Base-by-base conservation (phyloP, 495 filamentous ascomycete genomes). In the Annulohypoxylon bovei region DNA sequence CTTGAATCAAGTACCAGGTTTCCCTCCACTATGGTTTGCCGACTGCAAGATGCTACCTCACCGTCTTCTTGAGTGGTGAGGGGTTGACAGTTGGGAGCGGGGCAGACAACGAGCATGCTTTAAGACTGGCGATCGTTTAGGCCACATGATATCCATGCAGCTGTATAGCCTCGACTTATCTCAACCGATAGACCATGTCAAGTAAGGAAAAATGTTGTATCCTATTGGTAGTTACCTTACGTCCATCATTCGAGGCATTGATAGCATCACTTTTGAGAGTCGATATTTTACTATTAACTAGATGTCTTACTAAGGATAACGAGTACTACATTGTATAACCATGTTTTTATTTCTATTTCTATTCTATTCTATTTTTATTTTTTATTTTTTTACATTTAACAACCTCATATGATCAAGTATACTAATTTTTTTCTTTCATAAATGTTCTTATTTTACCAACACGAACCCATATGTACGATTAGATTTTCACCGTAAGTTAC, bases 21-120 rank as follows among this genome's bases (percentile, higher is more conserved):
- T 44, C 56, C 44, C 27, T 40, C 63, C 40, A 53, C 27, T 62
- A 16, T 62, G 52, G 69, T 64, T 63, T 72, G 64, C 69, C 69
- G 69, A 61, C 46, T 40, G 46, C 53, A 7, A 58, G 57, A 67
- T 67, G 44, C 23, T 59, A 64, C 68, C 64, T 67, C 63, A 59
- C 63, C 58, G 58, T 62, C 33, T 49, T 44, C 22, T 40, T 18
- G 12, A 42, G 14, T 42, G 44, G 53, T 67, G 69, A 72, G 69
- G 69, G 69, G 69, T 64, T 71, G 62, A 53, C 35, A 67, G 42
- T 67, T 60, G 53, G 35, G 55, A 58, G 69, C 69, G 69, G 69
- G 69, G 69, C 69, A 72, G 62, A 56, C 33, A 54, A 67, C 58
- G 37, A 52, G 55, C 44, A 49, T 1, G 40, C 12, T 39, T 46